A percentile compares a stretch with the other conserved stretches of the same genome.
phyloP scores from a whole-genome alignment of 2,329 filamentous ascomycete genomes.

The Acrocalymma vagum region DNA sequence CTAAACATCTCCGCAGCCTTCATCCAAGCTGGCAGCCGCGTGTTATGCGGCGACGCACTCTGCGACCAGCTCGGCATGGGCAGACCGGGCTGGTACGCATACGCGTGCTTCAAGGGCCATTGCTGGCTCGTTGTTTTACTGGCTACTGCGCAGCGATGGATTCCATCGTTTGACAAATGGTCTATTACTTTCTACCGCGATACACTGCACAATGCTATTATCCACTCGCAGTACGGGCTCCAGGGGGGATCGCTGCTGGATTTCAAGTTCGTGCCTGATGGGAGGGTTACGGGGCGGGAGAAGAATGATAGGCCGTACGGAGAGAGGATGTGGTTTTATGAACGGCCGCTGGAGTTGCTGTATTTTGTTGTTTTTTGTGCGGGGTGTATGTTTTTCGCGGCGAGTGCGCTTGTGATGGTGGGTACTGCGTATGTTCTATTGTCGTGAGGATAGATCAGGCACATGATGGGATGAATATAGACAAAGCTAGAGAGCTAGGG shows the following conservation, averaged over 20 bases:
- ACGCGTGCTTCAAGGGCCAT: constrained; percentile 7
- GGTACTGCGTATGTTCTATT: no score
- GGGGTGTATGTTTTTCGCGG: constrained; percentile 2
- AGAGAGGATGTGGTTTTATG: constrained; percentile 5
- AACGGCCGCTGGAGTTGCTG: constrained; percentile 5
- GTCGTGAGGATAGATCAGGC: no score
- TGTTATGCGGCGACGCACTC: constrained; percentile 5
- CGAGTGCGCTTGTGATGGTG: no score
- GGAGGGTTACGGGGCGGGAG: constrained; percentile 3
- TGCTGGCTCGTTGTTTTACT: constrained; percentile 7
- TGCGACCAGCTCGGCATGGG: constrained; percentile 6
- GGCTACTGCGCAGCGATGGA: neutral
- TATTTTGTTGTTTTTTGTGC: constrained; percentile 4
- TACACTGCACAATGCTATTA: constrained; percentile 4
- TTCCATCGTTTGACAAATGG: constrained; percentile 6
- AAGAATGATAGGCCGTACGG: constrained; percentile 5
- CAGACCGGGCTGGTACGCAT: constrained; percentile 3
- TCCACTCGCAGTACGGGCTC: constrained; percentile 5
- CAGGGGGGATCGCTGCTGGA: constrained; percentile 3
- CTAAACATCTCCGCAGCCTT: constrained; percentile 3
- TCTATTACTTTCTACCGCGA: constrained; percentile 2
- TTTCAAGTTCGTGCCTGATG: constrained; percentile 6
- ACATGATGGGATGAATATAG: no score
- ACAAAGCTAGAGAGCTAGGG: no score
- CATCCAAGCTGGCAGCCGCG: constrained; percentile 5